Evolutionary conservation across 2,329 filamentous ascomycete species (phyloP), one percentile per base, ranked within the genome.

Genomic region (Hirsutella minnesotensis): DNA sequence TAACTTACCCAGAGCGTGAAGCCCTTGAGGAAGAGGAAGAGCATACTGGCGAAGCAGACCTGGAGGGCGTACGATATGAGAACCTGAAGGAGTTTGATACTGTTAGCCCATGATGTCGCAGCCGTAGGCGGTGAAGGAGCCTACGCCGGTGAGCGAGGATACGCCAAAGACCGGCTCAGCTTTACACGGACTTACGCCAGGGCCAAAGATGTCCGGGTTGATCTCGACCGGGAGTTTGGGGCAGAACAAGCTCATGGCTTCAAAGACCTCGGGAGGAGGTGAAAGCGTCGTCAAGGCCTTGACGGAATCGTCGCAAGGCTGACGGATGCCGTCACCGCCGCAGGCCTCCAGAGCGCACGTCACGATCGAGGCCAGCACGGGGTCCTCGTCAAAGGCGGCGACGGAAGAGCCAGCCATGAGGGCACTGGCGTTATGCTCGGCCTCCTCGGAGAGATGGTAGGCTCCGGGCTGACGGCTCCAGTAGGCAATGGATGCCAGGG

Each of bases 1-100:
- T 52, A 53, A 29, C 51, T 50, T 13, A 63, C 60, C 51, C 55
- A 64, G 30, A 63, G 48, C 19, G 54, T 63, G 46, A 64, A 64
- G 18, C 49, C 53, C 38, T 62, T 61, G 38, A 61, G 53, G 13
- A 56, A 52, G 5, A 63, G 44, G 40, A 63, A 63, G 19, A 64
- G 49, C 12, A 51, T 46, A 8, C 50, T 53, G 29, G 60, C 53
- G 47, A 64, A 64, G 45, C 54, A 59, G 35, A 64, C 61, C 46
- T 64, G 61, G 5, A 64, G 48, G 12, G 61, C 54, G 36, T 64
- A 64, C 9, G 61, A 64, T 41, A 64, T 64, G 40, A 64, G 55
- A 24, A 64, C 60, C 60, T 62, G 37, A 2, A 19, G 15, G 29
- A 12, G n/a, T 27, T 13, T 18, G 22, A n/a, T n/a, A n/a, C n/a